These are phyloP conservation scores for Diplogelasinospora grovesii DNA, from an alignment of 495 filamentous ascomycete genomes.

Conservation along the genomic window DNA sequence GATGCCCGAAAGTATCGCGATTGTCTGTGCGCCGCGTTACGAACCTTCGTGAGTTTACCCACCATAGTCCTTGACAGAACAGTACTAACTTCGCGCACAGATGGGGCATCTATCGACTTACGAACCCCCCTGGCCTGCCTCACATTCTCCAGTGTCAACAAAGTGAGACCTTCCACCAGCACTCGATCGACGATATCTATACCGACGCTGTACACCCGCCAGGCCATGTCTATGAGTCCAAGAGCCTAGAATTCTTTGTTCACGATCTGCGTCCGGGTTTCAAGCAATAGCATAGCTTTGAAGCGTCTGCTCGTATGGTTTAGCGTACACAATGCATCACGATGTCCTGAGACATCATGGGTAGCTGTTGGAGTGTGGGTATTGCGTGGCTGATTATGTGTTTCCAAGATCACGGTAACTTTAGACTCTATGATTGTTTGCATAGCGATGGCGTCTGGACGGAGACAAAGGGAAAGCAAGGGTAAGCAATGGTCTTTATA, in stretches of 20 bases:
- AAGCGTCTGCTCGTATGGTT: too few species aligned
- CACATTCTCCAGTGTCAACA: slow-evolving; percentile 70
- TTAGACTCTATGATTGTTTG: too few species aligned
- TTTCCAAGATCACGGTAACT: too few species aligned
- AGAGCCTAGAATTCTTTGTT: slow-evolving; percentile 18
- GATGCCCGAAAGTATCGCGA: slow-evolving; percentile 91
- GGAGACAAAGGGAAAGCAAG: too few species aligned
- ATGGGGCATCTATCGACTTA: slow-evolving; percentile 89
- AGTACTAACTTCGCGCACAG: slow-evolving; percentile 33
- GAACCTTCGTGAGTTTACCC: slow-evolving; percentile 55
- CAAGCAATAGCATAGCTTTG: slow-evolving; percentile 3
- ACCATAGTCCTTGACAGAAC: background rate
- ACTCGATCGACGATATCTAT: slow-evolving; percentile 60
- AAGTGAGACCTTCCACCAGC: slow-evolving; percentile 72
- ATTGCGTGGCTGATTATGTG: too few species aligned
- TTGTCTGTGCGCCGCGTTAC: slow-evolving; percentile 86
- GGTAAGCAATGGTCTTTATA: too few species aligned
- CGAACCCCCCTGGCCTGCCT: slow-evolving; percentile 81
- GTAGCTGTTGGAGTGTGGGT: too few species aligned
- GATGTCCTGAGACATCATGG: too few species aligned
- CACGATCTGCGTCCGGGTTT: slow-evolving; percentile 15
- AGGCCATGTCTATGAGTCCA: slow-evolving; percentile 75
- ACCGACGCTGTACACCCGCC: slow-evolving; percentile 68
- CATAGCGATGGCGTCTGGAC: too few species aligned
- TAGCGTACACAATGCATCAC: too few species aligned